Conservation (phyloP, 257 asterid genomes). For the Nemophila menziesii region DNA sequence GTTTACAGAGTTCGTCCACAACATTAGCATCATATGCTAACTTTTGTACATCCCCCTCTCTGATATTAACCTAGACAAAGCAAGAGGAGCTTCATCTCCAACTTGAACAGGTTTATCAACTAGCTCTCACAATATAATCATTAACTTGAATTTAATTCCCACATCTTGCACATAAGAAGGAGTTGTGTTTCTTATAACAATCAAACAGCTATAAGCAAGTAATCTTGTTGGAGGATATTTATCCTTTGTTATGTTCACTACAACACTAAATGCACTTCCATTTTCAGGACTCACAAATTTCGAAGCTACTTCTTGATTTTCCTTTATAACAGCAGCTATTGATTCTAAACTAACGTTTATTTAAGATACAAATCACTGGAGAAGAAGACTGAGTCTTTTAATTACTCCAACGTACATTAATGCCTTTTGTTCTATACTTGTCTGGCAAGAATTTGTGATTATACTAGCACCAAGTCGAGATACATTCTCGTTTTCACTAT, state of each 20-base stretch:
- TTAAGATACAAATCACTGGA: constrained; percentile 61
- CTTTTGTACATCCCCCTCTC: constrained; percentile 78
- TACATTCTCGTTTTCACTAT: constrained; percentile 70
- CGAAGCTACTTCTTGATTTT: constrained; percentile 54
- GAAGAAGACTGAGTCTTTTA: constrained; percentile 59
- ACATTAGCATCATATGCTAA: constrained; percentile 58
- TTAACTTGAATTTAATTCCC: constrained; percentile 44
- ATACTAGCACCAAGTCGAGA: constrained; percentile 86
- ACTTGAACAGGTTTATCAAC: constrained; percentile 86
- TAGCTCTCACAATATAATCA: constrained; percentile 58
- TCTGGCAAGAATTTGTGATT: constrained; percentile 71
- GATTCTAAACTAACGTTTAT: constrained; percentile 87
- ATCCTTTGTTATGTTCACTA: constrained; percentile 64
- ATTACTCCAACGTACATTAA: constrained; percentile 65
- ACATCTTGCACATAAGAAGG: constrained; percentile 50
- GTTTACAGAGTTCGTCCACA: constrained; percentile 49
- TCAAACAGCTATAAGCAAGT: constrained; percentile 74
- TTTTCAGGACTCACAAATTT: constrained; percentile 57
- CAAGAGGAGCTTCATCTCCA: constrained; percentile 89
- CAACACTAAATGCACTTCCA: constrained; percentile 47
- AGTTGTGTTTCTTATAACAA: constrained; percentile 47
- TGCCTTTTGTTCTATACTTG: constrained; percentile 57
- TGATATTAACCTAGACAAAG: constrained; percentile 51
- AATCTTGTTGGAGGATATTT: constrained; percentile 71
- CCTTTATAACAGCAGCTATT: constrained; percentile 56